Evolutionary conservation across 495 filamentous ascomycete genomes (phyloP).

Genomic region (Penicillium parvum): DNA sequence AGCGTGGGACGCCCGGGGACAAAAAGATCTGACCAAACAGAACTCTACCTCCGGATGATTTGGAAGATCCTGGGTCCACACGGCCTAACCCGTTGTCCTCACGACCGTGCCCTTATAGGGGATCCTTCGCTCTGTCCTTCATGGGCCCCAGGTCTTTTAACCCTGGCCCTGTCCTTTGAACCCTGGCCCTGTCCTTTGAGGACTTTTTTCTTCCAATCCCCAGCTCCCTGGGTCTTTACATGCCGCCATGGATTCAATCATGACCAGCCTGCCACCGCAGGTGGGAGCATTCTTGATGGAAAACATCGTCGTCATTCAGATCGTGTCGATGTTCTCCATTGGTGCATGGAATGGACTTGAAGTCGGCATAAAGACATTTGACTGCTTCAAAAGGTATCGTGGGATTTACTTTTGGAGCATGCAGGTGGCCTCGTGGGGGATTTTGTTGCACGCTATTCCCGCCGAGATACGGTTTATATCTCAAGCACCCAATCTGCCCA

Average conservation of each 20-base stretch:
- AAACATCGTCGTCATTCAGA: conserved; percentile 7
- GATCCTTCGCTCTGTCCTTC: background rate
- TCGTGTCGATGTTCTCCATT: conserved; percentile 22
- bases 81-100: background rate
- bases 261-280: conserved; percentile 7
- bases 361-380: conserved; percentile 29
- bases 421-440: conserved; percentile 27
- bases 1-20: background rate
- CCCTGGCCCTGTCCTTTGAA: background rate
- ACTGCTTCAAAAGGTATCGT: conserved; percentile 27
- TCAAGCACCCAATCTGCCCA: background rate
- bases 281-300: conserved; percentile 4
- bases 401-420: conserved; percentile 42
- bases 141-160: background rate
- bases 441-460: conserved; percentile 23
- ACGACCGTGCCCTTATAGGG: background rate
- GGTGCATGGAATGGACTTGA: conserved; percentile 28
- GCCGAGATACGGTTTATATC: conserved; percentile 2
- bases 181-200: background rate
- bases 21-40: background rate
- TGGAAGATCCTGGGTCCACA: background rate
- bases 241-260: conserved; percentile 13
- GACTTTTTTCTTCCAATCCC: background rate
- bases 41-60: background rate
- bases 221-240: background rate